Evolutionary conservation across 805 yeast species (phyloP), one percentile per base, ranked within the genome.

Genomic region (Wickerhamiella alocasiicola): DNA sequence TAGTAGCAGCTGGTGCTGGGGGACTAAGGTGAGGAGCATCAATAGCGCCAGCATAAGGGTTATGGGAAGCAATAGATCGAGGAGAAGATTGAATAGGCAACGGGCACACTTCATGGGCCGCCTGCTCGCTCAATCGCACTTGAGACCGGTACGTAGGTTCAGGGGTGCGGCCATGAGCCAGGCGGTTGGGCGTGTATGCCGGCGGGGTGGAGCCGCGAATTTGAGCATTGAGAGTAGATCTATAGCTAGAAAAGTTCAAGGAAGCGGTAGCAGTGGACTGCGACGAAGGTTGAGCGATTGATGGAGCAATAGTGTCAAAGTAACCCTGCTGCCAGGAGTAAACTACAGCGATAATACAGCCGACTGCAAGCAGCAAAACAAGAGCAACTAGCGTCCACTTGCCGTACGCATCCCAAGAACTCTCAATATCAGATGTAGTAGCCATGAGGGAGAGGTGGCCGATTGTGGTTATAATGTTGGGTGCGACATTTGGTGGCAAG

Each of bases 291-390:
- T 12, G 13, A 13, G 36, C 24, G 19, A 31, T 31, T 13, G 18
- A 11, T 3, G 39, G 39, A 9, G 28, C 34, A 30, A 37, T 25
- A 6, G 41, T 30, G 15, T 37, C 41, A 37, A 37, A 37, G 29
- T 37, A 37, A 3, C 41, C 41, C 25, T 37, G 34, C 33, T 37
- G 30, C 35, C 35, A 30, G 9, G 34, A n/a, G 18, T 19, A 37
- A 5, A 30, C 23, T 12, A 30, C 23, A 30, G 33, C 34, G 15
- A 37, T 23, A 7, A 29, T 5, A 30, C 30, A 25, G 9, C 24
- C 33, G 16, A 37, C 19, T n/a, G 30, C 11, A 9, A 37, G 35
- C 35, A 37, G 16, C 17, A 37, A 21, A 18, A 29, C 25, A 6
- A 37, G 24, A 6, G 41, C 34, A 15, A 37, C 30, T 5, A 37